Evolutionary conservation across 2,329 filamentous ascomycete genomes (phyloP).

Genomic region (Cordyceps fumosorosea): DNA sequence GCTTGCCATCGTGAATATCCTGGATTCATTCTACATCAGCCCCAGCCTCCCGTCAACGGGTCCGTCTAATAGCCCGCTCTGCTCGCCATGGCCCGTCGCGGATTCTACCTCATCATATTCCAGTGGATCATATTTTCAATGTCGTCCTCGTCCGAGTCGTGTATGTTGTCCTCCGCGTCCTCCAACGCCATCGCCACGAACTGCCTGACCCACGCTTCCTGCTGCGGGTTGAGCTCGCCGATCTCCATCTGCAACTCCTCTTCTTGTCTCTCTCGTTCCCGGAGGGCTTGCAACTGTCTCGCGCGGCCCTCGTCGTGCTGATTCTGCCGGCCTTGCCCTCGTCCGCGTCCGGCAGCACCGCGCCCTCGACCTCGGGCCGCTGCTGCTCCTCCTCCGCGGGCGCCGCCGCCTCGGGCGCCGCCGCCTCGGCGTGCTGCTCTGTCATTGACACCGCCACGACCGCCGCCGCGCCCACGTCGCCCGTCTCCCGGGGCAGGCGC

Average conservation of each 20-base stretch:
- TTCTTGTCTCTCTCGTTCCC: slow-evolving; percentile 11
- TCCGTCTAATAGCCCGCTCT: background rate
- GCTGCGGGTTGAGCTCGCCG: slow-evolving; percentile 36
- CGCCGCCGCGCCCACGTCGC: slow-evolving; percentile 24
- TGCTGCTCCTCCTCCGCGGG: background rate
- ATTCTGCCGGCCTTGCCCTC: background rate
- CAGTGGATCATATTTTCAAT: slow-evolving; percentile 17
- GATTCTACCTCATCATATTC: background rate
- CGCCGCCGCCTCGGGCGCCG: slow-evolving; percentile 14
- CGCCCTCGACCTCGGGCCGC: background rate
- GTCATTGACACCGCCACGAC: background rate
- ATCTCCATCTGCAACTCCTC: background rate
- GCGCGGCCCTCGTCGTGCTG: background rate
- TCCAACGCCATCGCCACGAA: slow-evolving; percentile 49
- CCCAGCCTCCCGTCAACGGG: background rate
- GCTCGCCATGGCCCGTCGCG: background rate
- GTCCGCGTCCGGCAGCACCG: background rate
- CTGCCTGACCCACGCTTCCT: slow-evolving; percentile 47
- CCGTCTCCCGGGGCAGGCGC: slow-evolving; percentile 20
- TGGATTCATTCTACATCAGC: background rate
- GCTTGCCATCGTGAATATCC: background rate
- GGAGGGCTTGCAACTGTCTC: slow-evolving; percentile 16
- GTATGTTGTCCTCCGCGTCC: slow-evolving; percentile 45
- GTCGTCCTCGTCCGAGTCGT: slow-evolving; percentile 33
- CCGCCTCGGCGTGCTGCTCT: slow-evolving; percentile 15